Conservation (phyloP, 31 red algal species). For the Asparagopsis taxiformis region DNA sequence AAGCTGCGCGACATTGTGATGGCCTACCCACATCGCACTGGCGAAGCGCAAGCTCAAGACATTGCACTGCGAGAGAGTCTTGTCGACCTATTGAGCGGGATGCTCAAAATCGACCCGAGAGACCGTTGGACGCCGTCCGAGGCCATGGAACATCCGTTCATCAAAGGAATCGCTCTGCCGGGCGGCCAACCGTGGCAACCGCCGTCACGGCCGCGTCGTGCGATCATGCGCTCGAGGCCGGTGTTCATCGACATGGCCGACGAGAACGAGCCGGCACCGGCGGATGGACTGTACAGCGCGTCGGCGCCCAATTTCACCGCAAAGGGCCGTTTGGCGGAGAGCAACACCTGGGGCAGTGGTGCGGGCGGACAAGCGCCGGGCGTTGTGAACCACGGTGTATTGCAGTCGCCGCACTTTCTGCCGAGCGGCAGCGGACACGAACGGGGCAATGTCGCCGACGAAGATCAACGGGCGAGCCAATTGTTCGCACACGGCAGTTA, state of each 20-base stretch:
- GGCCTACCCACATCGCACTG: constrained; percentile 35
- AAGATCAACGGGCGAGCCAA: background rate
- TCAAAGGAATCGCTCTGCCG: constrained; percentile 27
- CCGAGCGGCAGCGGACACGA: background rate
- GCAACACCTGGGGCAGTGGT: constrained; percentile 38
- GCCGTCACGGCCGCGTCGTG: constrained; percentile 2
- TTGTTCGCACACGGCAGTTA: constrained; percentile 20
- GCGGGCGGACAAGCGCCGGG: constrained; percentile 26
- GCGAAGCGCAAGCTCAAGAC: constrained; percentile 22
- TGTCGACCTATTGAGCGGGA: constrained; percentile 66
- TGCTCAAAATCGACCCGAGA: constrained; percentile 72
- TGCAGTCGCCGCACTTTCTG: background rate
- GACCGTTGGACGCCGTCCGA: constrained; percentile 82
- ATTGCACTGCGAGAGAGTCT: constrained; percentile 52
- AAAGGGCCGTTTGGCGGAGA: constrained; percentile 25
- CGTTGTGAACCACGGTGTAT: background rate
- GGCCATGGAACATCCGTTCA: constrained; percentile 79
- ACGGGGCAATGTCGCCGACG: background rate
- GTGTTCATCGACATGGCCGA: constrained; percentile 17
- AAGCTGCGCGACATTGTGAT: constrained; percentile 82
- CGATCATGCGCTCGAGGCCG: constrained; percentile 25
- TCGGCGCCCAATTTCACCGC: constrained; percentile 41
- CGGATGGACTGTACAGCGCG: constrained; percentile 24
- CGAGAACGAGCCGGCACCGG: constrained; percentile 11
- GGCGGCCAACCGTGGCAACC: constrained; percentile 54